A percentile compares a stretch with the other conserved stretches of the same genome.
Conservation (phyloP, 345 rosid species). For the Bruguiera parviflora region DNA sequence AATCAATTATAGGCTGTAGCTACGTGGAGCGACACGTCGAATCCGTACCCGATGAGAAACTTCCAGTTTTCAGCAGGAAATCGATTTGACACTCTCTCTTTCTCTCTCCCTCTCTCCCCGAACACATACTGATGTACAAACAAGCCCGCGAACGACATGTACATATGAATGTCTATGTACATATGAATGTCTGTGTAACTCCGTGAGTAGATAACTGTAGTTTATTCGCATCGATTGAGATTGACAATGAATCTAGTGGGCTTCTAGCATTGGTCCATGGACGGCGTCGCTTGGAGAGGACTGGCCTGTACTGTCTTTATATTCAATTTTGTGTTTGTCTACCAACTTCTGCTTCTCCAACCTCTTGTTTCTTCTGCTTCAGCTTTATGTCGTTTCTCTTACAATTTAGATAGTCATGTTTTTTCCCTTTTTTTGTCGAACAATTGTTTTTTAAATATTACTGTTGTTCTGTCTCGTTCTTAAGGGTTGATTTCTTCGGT, state of each 20-base stretch:
- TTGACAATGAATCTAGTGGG: conserved; percentile 37
- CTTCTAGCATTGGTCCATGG: conserved; percentile 35
- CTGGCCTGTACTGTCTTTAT: conserved; percentile 49
- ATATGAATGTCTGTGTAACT: neutral
- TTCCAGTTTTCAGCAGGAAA: too few species aligned
- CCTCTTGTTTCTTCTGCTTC: conserved; percentile 78
- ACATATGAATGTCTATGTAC: neutral
- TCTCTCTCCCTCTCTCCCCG: neutral
- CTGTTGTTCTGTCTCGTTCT: too few species aligned
- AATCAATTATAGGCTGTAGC: too few species aligned
- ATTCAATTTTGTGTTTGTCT: conserved; percentile 67
- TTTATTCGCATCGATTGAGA: neutral
- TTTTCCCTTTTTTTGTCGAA: neutral
- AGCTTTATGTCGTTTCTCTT: conserved; percentile 32
- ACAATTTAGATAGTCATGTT: neutral
- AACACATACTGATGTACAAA: neutral
- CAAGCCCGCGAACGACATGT: neutral
- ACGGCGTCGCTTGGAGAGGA: conserved; percentile 83
- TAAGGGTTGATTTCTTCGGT: too few species aligned
- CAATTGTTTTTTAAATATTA: too few species aligned
- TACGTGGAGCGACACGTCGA: too few species aligned
- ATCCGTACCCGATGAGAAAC: too few species aligned
- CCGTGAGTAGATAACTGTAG: neutral
- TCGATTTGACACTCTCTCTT: too few species aligned
- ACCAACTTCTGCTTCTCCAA: conserved; percentile 83